Base-by-base conservation (phyloP, 1,284 basidiomycete species). In the Fomes fomentarius region DNA sequence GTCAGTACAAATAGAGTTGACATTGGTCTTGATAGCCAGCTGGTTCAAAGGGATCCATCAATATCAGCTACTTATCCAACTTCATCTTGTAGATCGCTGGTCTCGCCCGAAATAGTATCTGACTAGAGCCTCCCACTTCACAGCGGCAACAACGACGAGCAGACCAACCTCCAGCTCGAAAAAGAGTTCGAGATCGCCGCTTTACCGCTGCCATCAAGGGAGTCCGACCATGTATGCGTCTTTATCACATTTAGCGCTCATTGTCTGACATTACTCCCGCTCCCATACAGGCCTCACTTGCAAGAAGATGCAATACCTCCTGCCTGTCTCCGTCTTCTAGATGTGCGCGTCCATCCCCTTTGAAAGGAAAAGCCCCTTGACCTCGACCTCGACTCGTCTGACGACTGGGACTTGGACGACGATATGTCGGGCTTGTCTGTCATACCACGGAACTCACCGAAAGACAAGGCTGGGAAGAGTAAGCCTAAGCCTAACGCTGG, bases 271-370 rank as follows among this genome's bases (percentile, higher is more conserved):
- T n/a, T 30, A 30, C 28, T 30, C 28, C 17, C 22, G 15, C 12
- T n/a, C n/a, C n/a, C n/a, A n/a, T n/a, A 2, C 50, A 83, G 83
- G 81, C 59, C 83, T 83, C 6, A 80, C 75, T 0, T 85, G 84
- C 70, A 80, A 78, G 67, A 79, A 78, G 68, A 82, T 82, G 81
- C 72, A 71, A 48, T 77, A 83, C 63, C 68, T 85, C n/a, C 69
- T 67, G 0, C 67, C 71, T 0, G 68, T 72, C 28, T 75, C 76
- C 41, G 69, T 82, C 21, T 88, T 86, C 75, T 75, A 75, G 49
- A 72, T 78, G 2, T 66, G 71, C 4, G 81, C 83, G 2, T 87
- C 87, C 59, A 78, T 84, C 58, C 84, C 85, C 0, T 72, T 74
- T 0, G 48, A 57, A 0, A 68, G 71, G 9, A 71, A 71, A 24